phyloP scores from a whole-genome alignment of 768 basidiomycete genomes.

The Phlebiopsis flavidoalba region DNA sequence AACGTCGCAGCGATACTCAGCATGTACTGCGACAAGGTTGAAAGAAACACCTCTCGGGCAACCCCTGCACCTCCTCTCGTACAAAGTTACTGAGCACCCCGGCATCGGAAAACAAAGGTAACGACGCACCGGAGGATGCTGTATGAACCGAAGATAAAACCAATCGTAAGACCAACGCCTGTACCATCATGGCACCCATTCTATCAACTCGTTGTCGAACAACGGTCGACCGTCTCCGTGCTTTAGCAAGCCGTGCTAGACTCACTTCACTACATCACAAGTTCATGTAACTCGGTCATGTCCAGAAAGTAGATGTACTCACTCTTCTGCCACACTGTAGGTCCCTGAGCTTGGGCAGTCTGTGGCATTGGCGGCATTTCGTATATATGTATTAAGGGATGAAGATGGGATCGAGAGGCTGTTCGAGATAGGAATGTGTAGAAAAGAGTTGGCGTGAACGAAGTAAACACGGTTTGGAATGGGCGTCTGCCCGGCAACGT shows the following conservation, averaged over 20 bases:
- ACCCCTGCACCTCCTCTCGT: constrained; percentile 84
- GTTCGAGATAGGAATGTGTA: background rate
- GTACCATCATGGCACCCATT: constrained; percentile 91
- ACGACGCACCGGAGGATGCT: constrained; percentile 76
- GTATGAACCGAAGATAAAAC: constrained; percentile 94
- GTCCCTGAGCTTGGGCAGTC: constrained; percentile 38
- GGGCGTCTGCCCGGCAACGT: background rate
- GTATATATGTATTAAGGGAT: constrained; percentile 1
- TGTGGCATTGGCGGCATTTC: constrained; percentile 23
- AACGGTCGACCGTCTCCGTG: background rate
- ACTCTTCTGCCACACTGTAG: constrained; percentile 77
- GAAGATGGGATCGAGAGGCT: background rate
- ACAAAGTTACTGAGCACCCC: background rate
- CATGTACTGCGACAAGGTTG: constrained; percentile 98
- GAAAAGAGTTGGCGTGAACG: background rate
- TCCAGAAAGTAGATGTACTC: constrained; percentile 22
- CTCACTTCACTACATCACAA: constrained; percentile 25
- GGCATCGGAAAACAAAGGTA: background rate
- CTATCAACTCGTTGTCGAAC: constrained; percentile 40
- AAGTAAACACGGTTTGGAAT: background rate
- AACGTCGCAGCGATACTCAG: constrained; percentile 96
- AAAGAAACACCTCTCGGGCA: constrained; percentile 84
- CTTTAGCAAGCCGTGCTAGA: background rate
- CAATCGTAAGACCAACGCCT: constrained; percentile 93
- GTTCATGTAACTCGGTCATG: background rate